Conservation (phyloP, 345 rosid species). For the Ailanthus altissimus region DNA sequence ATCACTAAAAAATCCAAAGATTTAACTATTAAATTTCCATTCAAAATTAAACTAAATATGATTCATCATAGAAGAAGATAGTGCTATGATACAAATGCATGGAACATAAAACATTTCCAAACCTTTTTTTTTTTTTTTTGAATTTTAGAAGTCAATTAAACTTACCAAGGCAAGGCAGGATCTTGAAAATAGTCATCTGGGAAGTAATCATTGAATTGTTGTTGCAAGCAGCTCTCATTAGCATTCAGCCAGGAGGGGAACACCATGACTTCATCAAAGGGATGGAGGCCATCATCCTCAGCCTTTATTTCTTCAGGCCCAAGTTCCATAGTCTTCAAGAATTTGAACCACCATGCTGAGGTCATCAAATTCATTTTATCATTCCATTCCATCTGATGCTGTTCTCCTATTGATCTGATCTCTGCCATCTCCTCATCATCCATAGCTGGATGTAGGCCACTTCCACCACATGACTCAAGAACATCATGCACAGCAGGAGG, state of each 20-base stretch:
- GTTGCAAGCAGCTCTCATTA: slow-evolving; percentile 64
- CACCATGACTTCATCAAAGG: slow-evolving; percentile 74
- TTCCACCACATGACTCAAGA: slow-evolving; percentile 43
- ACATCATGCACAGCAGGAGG: slow-evolving; percentile 28
- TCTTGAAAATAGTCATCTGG: slow-evolving; percentile 50
- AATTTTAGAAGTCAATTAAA: not conserved
- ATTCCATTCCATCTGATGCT: slow-evolving; percentile 79
- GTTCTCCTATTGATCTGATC: slow-evolving; percentile 79
- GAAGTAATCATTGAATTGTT: slow-evolving; percentile 53
- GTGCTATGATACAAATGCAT: not conserved
- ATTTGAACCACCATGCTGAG: slow-evolving; percentile 82
- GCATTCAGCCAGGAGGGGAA: slow-evolving; percentile 82
- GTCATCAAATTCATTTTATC: slow-evolving; percentile 68
- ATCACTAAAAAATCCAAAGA: not conserved
- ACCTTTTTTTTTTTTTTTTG: not conserved
- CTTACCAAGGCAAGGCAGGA: slow-evolving; percentile 83
- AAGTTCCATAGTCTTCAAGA: slow-evolving; percentile 56
- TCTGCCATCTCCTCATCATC: slow-evolving; percentile 70
- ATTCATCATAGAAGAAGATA: not conserved
- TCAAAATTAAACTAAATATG: not conserved
- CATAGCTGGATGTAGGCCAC: slow-evolving; percentile 58
- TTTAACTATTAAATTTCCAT: not conserved
- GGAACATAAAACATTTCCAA: slow-evolving; percentile 8
- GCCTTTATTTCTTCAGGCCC: slow-evolving; percentile 44
- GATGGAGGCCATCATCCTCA: slow-evolving; percentile 58